A percentile compares a stretch with the other conserved stretches of the same genome.
These are phyloP conservation scores for Boletus rex-veris DNA, from an alignment of 768 basidiomycete species.

Conservation along the genomic window DNA sequence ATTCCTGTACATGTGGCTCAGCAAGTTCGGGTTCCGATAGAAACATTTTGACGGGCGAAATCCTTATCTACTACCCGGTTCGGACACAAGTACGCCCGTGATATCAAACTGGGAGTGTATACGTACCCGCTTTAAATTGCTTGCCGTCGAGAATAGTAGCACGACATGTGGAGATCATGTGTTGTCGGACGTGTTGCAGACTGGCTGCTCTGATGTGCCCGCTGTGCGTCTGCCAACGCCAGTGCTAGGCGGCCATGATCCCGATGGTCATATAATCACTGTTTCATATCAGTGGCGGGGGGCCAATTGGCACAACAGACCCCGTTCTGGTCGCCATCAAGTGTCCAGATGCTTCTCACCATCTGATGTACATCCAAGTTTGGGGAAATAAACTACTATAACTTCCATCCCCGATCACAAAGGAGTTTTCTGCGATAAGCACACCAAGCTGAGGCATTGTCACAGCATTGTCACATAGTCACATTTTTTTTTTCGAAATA, in stretches of 20 bases:
- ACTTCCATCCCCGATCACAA: neutral
- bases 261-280: neutral
- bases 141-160: neutral
- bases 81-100: neutral
- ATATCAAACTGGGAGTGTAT: neutral
- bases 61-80: constrained; percentile 17
- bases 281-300: neutral
- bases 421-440: neutral
- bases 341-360: neutral
- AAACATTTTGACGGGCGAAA: neutral
- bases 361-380: neutral
- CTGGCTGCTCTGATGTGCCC: neutral
- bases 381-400: constrained; percentile 5
- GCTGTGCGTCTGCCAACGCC: neutral
- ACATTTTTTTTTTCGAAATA: too few relatives aligned
- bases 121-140: neutral
- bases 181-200: neutral
- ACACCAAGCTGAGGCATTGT: neutral
- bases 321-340: neutral
- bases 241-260: neutral
- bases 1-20: constrained; percentile 1
- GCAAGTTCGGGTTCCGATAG: neutral
- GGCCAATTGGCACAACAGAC: neutral
- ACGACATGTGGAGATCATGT: neutral
- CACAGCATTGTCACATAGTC: neutral